A percentile compares a stretch with the other conserved stretches of the same genome.
These are phyloP conservation scores for Botryotinia globosa DNA, from an alignment of 2,329 filamentous ascomycete species.

Conservation along the genomic window DNA sequence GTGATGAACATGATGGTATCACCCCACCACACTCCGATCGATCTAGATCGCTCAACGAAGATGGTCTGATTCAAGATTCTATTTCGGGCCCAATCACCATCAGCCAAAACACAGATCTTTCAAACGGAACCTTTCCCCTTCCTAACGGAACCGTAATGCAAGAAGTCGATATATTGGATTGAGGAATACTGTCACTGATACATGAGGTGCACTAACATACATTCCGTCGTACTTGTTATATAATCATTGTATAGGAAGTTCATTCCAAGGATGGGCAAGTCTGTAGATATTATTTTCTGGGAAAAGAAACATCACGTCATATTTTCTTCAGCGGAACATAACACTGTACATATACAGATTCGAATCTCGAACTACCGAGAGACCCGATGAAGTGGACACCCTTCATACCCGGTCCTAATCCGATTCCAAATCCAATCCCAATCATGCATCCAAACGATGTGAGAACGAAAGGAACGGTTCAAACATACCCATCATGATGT, in stretches of 20 bases:
- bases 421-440: neutral
- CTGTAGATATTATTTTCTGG: neutral
- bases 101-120: neutral
- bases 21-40: conserved; percentile 36
- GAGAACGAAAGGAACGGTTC: neutral
- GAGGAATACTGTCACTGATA: neutral
- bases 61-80: conserved; percentile 9
- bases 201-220: neutral
- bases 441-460: neutral
- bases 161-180: conserved; percentile 4
- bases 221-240: neutral
- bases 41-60: conserved; percentile 34
- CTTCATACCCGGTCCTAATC: neutral
- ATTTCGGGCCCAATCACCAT: neutral
- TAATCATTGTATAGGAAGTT: conserved; percentile 2
- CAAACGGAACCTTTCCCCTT: conserved; percentile 10
- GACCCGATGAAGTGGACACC: neutral
- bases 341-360: neutral
- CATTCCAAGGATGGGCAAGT: neutral
- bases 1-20: conserved; percentile 33
- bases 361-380: neutral
- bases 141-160: neutral
- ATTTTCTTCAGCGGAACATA: neutral
- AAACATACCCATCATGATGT: neutral
- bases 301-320: neutral